Evolutionary conservation across 2,329 filamentous ascomycete genomes (phyloP), one percentile per base, ranked within the genome.

Genomic region (Clonostachys rosea): DNA sequence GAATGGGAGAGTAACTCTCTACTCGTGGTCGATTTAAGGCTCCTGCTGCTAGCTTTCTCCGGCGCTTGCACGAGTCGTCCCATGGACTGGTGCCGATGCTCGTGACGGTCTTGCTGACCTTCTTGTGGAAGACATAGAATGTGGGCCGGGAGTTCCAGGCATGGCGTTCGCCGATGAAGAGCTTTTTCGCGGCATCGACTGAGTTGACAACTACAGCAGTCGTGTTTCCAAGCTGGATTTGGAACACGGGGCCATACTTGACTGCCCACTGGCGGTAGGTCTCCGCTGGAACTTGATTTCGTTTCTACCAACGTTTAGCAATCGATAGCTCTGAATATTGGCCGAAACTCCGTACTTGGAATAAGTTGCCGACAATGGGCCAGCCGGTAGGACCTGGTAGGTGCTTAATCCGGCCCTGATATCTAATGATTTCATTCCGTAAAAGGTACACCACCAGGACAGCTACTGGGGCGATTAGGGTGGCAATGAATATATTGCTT

Each of bases 121-220:
- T 59, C 78, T 81, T 41, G 74, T 83, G 54, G 67, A 81, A 39
- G 73, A 84, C 46, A 80, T 86, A 82, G 45, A 86, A 73, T 14
- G 73, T 83, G 0, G 83, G 83, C 3, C 83, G 73, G 7, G 81
- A 86, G 51, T 85, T 85, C 49, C 85, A 65, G 2, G 82, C 75
- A 1, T 81, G 83, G 49, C 85, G 80, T 50, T 86, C 80, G 30
- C 76, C 82, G 55, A 86, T 81, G 78, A 84, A 86, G 6, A 87
- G 67, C 46, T 75, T 71, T 45, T 75, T 78, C 24, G 86, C 81
- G 1, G 81, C 82, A 39, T 84, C 81, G 56, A 84, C 86, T 9
- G 74, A 78, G 58, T 86, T 87, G 42, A 82, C 82, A 50, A 85
- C 84, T 3, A 87, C 73, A 47, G 84, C 83, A 50, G 83, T 74